These are phyloP conservation scores for Dendrobium chrysotoxum DNA, from an alignment of 106 monocot species.

Conservation along the genomic window DNA sequence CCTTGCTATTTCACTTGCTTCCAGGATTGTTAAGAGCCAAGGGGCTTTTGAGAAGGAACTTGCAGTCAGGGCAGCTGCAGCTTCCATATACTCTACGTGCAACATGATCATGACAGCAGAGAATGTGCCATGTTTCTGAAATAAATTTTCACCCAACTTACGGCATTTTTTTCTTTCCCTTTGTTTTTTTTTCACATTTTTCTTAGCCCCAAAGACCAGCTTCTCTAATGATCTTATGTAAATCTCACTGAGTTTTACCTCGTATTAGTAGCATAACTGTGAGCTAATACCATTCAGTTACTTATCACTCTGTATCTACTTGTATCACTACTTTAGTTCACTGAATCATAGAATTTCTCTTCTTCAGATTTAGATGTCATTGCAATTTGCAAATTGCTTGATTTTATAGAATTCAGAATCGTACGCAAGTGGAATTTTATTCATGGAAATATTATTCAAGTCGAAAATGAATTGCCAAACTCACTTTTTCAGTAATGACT, in stretches of 20 bases:
- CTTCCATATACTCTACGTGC: conserved; percentile 81
- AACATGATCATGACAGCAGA: conserved; percentile 50
- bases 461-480: neutral
- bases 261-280: neutral
- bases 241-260: neutral
- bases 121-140: conserved; percentile 48
- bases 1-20: neutral
- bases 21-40: conserved; percentile 29
- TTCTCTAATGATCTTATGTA: neutral
- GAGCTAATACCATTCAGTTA: neutral
- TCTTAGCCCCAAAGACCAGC: neutral
- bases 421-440: neutral
- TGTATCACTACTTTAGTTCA: neutral
- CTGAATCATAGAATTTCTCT: neutral
- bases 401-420: neutral
- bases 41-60: conserved; percentile 39
- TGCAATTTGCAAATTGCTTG: neutral
- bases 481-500: neutral
- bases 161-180: neutral
- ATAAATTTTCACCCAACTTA: neutral
- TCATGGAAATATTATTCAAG: neutral
- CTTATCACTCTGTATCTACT: neutral
- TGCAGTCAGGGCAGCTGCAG: conserved; percentile 71
- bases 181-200: neutral
- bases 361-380: neutral